A percentile compares a stretch with the other conserved stretches of the same genome.
phyloP scores from a whole-genome alignment of 257 asterid genomes.

The Lantana camara region DNA sequence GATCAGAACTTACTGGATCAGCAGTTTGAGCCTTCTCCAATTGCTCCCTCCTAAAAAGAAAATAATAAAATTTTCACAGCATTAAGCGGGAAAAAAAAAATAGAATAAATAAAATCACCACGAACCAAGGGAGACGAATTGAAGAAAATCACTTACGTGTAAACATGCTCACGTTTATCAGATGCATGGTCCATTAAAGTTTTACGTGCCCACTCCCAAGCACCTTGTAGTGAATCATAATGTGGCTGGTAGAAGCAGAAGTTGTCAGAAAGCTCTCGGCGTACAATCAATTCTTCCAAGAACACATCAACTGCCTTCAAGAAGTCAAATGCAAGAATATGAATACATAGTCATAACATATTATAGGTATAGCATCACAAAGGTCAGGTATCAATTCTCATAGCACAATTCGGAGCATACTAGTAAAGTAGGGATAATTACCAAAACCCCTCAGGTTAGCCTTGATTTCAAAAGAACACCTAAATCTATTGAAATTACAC shows the following conservation, averaged over 20 bases:
- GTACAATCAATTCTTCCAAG: slow-evolving; percentile 85
- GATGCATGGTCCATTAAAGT: slow-evolving; percentile 83
- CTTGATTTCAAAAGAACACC: too few species aligned
- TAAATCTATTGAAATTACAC: too few species aligned
- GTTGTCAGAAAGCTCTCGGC: slow-evolving; percentile 96
- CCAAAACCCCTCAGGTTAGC: too few species aligned
- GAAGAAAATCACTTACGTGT: slow-evolving; percentile 61
- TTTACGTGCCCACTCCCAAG: slow-evolving; percentile 98
- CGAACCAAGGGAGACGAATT: background rate
- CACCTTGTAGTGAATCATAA: slow-evolving; percentile 87
- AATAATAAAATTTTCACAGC: slow-evolving; percentile 1
- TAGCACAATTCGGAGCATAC: too few species aligned
- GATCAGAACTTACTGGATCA: slow-evolving; percentile 70
- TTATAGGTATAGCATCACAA: slow-evolving; percentile 9
- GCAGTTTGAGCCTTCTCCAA: slow-evolving; percentile 94
- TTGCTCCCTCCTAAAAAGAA: slow-evolving; percentile 67
- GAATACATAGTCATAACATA: background rate
- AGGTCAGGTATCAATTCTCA: background rate
- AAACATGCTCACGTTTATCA: slow-evolving; percentile 83
- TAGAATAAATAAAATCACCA: slow-evolving; percentile 2
- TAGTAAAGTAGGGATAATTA: too few species aligned
- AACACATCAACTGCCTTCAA: slow-evolving; percentile 84
- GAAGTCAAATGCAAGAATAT: slow-evolving; percentile 23
- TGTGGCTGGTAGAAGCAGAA: slow-evolving; percentile 93
- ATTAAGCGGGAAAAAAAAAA: slow-evolving; percentile 17